Percentiles rank a stretch among this genome's conserved stretches.
phyloP scores from a whole-genome alignment of 2,329 filamentous ascomycete species.

The Xylariaceae sp. region DNA sequence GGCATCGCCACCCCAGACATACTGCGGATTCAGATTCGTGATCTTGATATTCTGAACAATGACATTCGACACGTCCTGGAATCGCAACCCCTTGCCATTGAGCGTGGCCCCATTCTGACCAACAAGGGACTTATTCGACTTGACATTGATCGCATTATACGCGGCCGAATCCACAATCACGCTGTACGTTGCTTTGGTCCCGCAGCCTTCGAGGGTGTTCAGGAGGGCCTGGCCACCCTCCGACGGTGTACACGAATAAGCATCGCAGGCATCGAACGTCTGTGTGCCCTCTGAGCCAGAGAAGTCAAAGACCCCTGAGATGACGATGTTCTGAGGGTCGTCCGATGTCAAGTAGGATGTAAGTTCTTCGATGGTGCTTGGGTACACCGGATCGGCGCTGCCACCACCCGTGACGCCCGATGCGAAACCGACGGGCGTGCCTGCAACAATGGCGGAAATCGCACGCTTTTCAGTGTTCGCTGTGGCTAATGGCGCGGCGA shows the following conservation, averaged over 20 bases:
- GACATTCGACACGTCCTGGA: slow-evolving; percentile 46
- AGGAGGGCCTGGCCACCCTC: not conserved
- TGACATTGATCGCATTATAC: slow-evolving; percentile 43
- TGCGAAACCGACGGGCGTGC: slow-evolving; percentile 40
- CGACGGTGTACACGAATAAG: not conserved
- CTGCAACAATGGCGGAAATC: slow-evolving; percentile 14
- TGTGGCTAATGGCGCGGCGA: not conserved
- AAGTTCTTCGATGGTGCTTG: slow-evolving; percentile 49
- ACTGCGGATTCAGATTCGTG: slow-evolving; percentile 51
- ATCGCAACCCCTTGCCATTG: slow-evolving; percentile 33
- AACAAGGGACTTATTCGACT: slow-evolving; percentile 53
- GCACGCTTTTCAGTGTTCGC: not conserved
- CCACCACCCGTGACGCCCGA: slow-evolving; percentile 57
- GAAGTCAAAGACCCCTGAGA: slow-evolving; percentile 54
- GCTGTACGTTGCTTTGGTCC: not conserved
- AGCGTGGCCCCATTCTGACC: slow-evolving; percentile 49
- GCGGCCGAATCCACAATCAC: not conserved
- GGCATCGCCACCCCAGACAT: slow-evolving; percentile 57
- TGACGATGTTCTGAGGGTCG: slow-evolving; percentile 51
- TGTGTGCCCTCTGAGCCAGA: slow-evolving; percentile 52
- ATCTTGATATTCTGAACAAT: slow-evolving; percentile 57
- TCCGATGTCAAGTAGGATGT: slow-evolving; percentile 53
- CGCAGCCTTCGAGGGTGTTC: not conserved
- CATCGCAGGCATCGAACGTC: slow-evolving; percentile 36
- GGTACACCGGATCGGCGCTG: slow-evolving; percentile 48